These are phyloP conservation scores for Solanum appendiculatum DNA, from an alignment of 257 asterid species.

Conservation along the genomic window DNA sequence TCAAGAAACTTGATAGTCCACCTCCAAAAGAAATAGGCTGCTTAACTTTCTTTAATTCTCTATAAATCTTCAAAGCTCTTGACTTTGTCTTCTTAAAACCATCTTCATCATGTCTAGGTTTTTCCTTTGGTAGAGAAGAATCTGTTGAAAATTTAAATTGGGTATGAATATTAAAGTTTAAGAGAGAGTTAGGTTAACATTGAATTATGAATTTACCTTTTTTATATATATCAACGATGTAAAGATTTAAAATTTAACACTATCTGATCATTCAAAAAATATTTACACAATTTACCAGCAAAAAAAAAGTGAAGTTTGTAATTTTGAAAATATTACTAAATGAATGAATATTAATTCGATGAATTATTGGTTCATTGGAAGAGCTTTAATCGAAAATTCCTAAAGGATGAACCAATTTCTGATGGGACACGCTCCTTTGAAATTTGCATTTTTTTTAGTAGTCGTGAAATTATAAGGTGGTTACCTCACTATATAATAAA, in stretches of 20 bases:
- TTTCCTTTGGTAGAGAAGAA: not conserved
- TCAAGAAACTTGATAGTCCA: conserved; percentile 55
- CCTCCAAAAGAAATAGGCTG: conserved; percentile 93
- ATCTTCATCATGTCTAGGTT: not conserved
- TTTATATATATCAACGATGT: not conserved
- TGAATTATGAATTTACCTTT: not conserved
- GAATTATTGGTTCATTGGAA: not conserved
- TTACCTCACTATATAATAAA: not conserved
- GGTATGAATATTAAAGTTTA: not conserved
- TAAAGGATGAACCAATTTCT: not conserved
- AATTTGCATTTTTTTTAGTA: not conserved
- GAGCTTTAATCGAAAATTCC: not conserved
- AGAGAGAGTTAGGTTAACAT: not conserved
- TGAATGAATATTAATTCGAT: too few species aligned
- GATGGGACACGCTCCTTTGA: not conserved
- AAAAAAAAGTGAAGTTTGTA: not conserved
- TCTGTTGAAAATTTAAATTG: not conserved
- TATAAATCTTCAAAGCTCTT: conserved; percentile 58
- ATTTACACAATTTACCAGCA: not conserved
- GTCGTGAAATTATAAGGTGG: not conserved
- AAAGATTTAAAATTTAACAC: not conserved
- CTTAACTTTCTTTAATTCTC: conserved; percentile 66
- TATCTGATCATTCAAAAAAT: not conserved
- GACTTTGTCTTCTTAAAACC: conserved; percentile 13
- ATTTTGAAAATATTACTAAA: too few species aligned